These are phyloP conservation scores for Agapanthus africanus DNA, from an alignment of 106 monocot genomes.

Conservation along the genomic window DNA sequence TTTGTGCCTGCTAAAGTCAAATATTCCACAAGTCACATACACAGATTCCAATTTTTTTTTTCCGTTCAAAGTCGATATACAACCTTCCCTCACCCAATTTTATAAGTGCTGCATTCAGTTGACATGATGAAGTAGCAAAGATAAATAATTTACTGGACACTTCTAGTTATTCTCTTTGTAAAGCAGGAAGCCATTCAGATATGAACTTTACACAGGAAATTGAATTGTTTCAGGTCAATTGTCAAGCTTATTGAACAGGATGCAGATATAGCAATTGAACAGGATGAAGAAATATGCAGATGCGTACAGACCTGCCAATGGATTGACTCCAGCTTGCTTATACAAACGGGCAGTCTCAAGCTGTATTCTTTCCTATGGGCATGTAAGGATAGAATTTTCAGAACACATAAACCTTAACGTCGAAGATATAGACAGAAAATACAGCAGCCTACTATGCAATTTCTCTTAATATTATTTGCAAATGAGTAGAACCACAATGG, in stretches of 20 bases:
- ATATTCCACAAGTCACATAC: too few species aligned
- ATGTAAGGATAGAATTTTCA: slow-evolving; percentile 4
- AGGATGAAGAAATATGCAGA: neutral
- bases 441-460: neutral
- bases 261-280: neutral
- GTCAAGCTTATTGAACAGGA: neutral
- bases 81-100: too few species aligned
- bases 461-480: neutral
- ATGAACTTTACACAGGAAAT: neutral
- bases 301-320: slow-evolving; percentile 64
- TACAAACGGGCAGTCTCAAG: slow-evolving; percentile 92
- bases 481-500: neutral
- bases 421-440: neutral
- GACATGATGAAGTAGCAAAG: too few species aligned
- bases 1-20: too few species aligned
- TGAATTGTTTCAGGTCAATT: too few species aligned
- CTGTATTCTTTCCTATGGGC: slow-evolving; percentile 84
- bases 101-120: too few species aligned
- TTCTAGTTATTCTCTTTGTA: too few species aligned
- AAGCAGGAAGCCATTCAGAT: neutral
- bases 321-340: slow-evolving; percentile 96
- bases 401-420: neutral
- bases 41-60: too few species aligned
- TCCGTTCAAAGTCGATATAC: too few species aligned
- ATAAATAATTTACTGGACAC: too few species aligned